These are phyloP conservation scores for Aspergillus chevalieri DNA, from an alignment of 2,329 filamentous ascomycete species.

Conservation along the genomic window DNA sequence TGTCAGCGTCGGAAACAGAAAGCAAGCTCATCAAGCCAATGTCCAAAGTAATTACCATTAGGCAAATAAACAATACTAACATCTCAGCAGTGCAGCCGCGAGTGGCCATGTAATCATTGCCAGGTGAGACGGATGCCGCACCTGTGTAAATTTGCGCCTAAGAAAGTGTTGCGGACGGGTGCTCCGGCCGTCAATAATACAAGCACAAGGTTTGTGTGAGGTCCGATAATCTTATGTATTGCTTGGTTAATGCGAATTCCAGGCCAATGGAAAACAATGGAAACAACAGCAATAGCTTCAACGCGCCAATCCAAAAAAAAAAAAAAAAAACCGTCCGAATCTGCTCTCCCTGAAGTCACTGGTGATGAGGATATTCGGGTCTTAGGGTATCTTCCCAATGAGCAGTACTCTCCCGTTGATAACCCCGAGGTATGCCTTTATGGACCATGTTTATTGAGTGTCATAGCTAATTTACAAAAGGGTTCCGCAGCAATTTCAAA, in stretches of 20 bases:
- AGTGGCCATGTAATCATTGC: conserved; percentile 50
- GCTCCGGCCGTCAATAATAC: neutral
- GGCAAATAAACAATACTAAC: conserved; percentile 5
- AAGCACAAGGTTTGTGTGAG: conserved; percentile 9
- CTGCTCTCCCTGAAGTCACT: neutral
- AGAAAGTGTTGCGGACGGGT: conserved; percentile 16
- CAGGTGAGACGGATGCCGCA: conserved; percentile 44
- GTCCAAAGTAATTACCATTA: neutral
- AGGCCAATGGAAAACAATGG: neutral
- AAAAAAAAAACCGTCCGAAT: neutral
- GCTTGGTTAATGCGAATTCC: neutral
- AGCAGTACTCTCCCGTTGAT: conserved; percentile 4
- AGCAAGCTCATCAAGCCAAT: conserved; percentile 20
- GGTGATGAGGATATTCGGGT: conserved; percentile 9
- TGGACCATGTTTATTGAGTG: too few relatives aligned
- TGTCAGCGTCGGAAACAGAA: conserved; percentile 49
- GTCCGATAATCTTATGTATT: too few relatives aligned
- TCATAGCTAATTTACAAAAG: neutral
- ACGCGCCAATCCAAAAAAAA: neutral
- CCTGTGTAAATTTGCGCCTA: conserved; percentile 41
- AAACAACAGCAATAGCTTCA: neutral
- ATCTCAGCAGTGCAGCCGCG: conserved; percentile 39
- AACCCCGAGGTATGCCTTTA: neutral
- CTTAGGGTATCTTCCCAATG: conserved; percentile 13
- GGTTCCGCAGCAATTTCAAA: conserved; percentile 7